phyloP scores from a whole-genome alignment of 305 asterid genomes.

The Rubia occidens region DNA sequence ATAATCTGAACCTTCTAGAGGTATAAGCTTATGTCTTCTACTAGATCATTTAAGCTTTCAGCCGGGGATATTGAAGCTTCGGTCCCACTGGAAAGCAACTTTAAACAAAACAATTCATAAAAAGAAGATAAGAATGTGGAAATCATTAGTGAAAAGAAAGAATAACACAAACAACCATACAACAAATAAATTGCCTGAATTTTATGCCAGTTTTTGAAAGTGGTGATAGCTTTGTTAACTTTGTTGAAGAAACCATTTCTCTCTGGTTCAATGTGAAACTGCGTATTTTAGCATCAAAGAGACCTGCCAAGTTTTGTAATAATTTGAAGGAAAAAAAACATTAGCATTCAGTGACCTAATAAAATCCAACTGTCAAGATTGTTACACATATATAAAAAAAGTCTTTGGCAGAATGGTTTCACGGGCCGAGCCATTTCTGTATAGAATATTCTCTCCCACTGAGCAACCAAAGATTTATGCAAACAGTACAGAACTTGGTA shows the following conservation, averaged over 20 bases:
- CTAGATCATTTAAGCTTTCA: constrained; percentile 38
- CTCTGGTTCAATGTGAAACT: constrained; percentile 42
- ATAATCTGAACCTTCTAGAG: constrained; percentile 51
- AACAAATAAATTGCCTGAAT: constrained; percentile 52
- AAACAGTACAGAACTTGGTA: not conserved
- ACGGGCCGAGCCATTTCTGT: not conserved
- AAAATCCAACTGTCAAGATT: constrained; percentile 7
- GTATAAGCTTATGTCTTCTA: constrained; percentile 33
- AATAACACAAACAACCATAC: constrained; percentile 13
- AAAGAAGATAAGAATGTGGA: not conserved
- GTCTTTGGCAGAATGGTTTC: not conserved
- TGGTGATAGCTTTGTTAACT: constrained; percentile 50
- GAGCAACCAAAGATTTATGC: not conserved
- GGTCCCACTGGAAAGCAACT: constrained; percentile 52
- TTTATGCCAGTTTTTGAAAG: constrained; percentile 50
- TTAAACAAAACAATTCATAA: constrained; percentile 16
- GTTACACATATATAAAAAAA: not conserved
- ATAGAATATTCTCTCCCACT: not conserved
- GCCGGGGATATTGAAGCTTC: constrained; percentile 48
- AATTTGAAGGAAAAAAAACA: constrained; percentile 3
- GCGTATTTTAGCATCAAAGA: constrained; percentile 52
- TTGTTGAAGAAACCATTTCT: constrained; percentile 38
- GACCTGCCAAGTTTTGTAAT: constrained; percentile 30
- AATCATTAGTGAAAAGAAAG: constrained; percentile 12
- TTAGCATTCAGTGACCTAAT: constrained; percentile 14